A percentile compares a stretch with the other conserved stretches of the same genome.
These are phyloP conservation scores for Astragalus membranaceus DNA, from an alignment of 306 rosid species.

Conservation along the genomic window DNA sequence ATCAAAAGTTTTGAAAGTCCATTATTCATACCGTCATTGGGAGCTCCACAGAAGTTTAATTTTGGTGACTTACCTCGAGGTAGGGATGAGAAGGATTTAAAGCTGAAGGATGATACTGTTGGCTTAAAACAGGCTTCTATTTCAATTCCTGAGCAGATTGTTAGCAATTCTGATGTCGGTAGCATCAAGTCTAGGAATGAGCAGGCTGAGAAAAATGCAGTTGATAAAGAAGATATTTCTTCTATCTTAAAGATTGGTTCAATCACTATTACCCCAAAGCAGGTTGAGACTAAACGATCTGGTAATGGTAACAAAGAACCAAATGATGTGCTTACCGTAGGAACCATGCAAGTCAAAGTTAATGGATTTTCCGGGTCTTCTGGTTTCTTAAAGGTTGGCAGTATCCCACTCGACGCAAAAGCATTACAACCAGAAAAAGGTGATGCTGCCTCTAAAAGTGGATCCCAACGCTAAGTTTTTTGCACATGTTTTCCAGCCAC, in stretches of 20 bases:
- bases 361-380: constrained; percentile 37
- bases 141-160: constrained; percentile 31
- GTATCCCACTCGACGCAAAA: constrained; percentile 57
- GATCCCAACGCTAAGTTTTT: constrained; percentile 17
- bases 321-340: constrained; percentile 53
- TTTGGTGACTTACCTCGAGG: constrained; percentile 33
- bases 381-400: constrained; percentile 62
- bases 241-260: constrained; percentile 64
- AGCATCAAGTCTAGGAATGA: constrained; percentile 18
- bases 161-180: constrained; percentile 17
- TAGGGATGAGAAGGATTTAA: constrained; percentile 28
- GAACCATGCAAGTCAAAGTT: constrained; percentile 60
- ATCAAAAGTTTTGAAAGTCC: constrained; percentile 45
- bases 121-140: constrained; percentile 16
- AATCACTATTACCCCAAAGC: constrained; percentile 44
- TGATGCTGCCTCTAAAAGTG: constrained; percentile 23
- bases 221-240: constrained; percentile 27
- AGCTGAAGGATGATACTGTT: constrained; percentile 28
- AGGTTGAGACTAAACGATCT: constrained; percentile 28
- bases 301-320: constrained; percentile 21
- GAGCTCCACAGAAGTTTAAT: constrained; percentile 48
- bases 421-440: constrained; percentile 36
- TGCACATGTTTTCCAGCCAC: not conserved
- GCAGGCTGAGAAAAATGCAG: constrained; percentile 18
- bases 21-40: constrained; percentile 35